These are phyloP conservation scores for Aspergillus cristatus DNA, from an alignment of 495 filamentous ascomycete genomes.

Conservation along the genomic window DNA sequence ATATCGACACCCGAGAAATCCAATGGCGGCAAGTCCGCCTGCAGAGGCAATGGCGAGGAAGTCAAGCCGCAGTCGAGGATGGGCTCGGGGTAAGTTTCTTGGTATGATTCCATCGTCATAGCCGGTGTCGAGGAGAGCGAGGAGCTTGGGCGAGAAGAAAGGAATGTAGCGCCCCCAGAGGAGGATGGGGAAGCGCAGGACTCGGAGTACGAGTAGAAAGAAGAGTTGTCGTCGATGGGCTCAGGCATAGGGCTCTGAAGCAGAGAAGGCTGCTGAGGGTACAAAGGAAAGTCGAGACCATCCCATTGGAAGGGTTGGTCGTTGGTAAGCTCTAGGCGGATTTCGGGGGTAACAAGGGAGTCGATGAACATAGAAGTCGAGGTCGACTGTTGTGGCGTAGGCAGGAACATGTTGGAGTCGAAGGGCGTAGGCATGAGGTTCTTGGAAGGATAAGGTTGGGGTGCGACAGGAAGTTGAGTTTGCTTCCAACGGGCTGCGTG, in stretches of 20 bases:
- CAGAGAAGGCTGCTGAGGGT: conserved; percentile 23
- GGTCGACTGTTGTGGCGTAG: conserved; percentile 22
- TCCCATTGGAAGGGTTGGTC: conserved; percentile 34
- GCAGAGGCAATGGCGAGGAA: conserved; percentile 29
- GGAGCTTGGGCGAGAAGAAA: conserved; percentile 28
- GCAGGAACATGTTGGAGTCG: too few species aligned
- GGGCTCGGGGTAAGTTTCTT: too few species aligned
- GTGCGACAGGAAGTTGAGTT: conserved; percentile 10
- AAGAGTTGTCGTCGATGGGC: conserved; percentile 27
- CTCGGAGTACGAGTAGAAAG: conserved; percentile 38
- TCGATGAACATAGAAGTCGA: conserved; percentile 44
- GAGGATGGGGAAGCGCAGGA: conserved; percentile 36
- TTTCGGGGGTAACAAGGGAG: conserved; percentile 32
- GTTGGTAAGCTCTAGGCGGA: conserved; percentile 32
- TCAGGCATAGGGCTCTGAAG: conserved; percentile 31
- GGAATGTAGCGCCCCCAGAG: conserved; percentile 25
- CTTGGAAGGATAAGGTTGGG: conserved; percentile 19
- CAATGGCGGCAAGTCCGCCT: conserved; percentile 23
- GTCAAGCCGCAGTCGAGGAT: conserved; percentile 27
- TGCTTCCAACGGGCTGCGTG: conserved; percentile 24
- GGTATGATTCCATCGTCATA: conserved; percentile 27
- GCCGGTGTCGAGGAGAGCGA: conserved; percentile 29
- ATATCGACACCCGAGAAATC: too few species aligned
- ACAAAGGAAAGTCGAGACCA: conserved; percentile 28
- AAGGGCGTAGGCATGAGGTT: conserved; percentile 18